Conservation (phyloP, 495 filamentous ascomycete species). For the Lepraria neglecta region DNA sequence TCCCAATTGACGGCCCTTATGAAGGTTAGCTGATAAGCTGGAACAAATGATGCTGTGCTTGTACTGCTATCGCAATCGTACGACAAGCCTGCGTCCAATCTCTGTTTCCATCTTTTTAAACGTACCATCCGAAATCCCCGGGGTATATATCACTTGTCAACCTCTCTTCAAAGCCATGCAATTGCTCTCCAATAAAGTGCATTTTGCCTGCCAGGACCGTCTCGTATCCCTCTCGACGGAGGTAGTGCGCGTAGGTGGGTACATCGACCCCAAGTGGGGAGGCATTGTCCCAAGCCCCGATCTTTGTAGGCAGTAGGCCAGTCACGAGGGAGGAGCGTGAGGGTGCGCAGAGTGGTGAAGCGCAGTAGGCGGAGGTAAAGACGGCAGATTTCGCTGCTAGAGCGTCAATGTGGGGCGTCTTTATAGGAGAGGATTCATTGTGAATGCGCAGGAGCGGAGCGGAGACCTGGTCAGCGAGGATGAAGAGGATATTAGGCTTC, state of each 20-base stretch:
- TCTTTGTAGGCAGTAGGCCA: constrained; percentile 77
- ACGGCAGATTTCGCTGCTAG: constrained; percentile 70
- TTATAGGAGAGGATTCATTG: constrained; percentile 71
- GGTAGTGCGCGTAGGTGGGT: constrained; percentile 83
- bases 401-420: constrained; percentile 79
- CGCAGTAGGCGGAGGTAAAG: constrained; percentile 86
- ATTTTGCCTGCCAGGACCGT: constrained; percentile 89
- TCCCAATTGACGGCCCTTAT: constrained; percentile 72
- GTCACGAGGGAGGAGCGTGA: constrained; percentile 86
- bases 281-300: constrained; percentile 83
- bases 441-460: constrained; percentile 79
- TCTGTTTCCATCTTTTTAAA: constrained; percentile 16
- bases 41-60: constrained; percentile 5
- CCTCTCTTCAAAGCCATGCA: constrained; percentile 82
- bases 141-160: constrained; percentile 91
- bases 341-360: constrained; percentile 79
- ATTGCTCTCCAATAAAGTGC: constrained; percentile 90
- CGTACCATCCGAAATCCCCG: constrained; percentile 74
- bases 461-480: constrained; percentile 91
- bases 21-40: constrained; percentile 14
- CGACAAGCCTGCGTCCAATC: constrained; percentile 2
- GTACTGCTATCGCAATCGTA: constrained; percentile 21
- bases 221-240: constrained; percentile 77
- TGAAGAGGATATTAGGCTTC: constrained; percentile 72
- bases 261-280: constrained; percentile 64